Evolutionary conservation across 2,329 filamentous ascomycete species (phyloP), one percentile per base, ranked within the genome.

Genomic region (Penicillium glabrum): DNA sequence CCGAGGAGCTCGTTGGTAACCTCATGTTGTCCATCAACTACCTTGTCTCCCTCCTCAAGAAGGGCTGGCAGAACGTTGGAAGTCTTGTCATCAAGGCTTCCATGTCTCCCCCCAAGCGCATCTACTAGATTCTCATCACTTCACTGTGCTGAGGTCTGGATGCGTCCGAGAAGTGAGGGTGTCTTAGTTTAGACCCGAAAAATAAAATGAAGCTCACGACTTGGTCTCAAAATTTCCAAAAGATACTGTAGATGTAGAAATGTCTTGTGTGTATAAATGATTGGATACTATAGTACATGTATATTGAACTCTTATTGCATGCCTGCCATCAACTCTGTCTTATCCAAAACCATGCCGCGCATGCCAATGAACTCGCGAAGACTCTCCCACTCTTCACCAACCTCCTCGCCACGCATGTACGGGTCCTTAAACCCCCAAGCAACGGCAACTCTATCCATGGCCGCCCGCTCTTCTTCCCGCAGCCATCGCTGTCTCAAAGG

Each of bases 1-100:
- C 91, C 83, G 95, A 99, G 77, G 91, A 97, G 86, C 84, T 99
- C 70, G 89, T 99, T 71, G 90, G 86, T 78, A 99, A 99, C 89
- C 93, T 98, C 83, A 99, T 99, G 95, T 83, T 99, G 84, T 87
- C 93, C 82, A 98, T 99, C 89, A 99, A 99, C 90, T 99, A 99
- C 88, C 89, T 99, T 68, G 93, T 99, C 80, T 97, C 92, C 67
- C 86, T 99, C 72, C 86, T 99, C 79, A 99, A 99, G 92, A 99
- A 99, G 91, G 95, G 95, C 80, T 99, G 95, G 95, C 95, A 99
- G 87, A 99, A 99, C 88, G 95, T 99, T 76, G 95, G 95, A 79
- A 95, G 90, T 86, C 87, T 99, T 84, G 96, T 93, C 79, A 95
- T 99, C 87, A 99, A 99, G 91, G 95, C 95, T 83, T 90, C 90